Conservation (phyloP, 1,139 yeast genomes). For the Saccharomyces hybrid region DNA sequence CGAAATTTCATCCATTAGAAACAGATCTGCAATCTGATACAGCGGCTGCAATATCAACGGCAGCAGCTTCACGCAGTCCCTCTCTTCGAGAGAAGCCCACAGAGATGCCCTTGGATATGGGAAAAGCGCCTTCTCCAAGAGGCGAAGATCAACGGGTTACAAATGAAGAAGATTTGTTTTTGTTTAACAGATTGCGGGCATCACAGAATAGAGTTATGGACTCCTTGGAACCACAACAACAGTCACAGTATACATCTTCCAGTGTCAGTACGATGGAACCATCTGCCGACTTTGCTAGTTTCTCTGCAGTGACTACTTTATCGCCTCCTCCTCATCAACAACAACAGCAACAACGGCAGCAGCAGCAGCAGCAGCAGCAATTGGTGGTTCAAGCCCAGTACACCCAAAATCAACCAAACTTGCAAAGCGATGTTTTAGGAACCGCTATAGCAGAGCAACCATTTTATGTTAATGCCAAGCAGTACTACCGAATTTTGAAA, state of each 20-base stretch:
- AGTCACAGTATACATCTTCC: background rate
- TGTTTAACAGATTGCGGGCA: background rate
- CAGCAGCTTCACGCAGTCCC: background rate
- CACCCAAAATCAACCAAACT: background rate
- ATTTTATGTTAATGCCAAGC: conserved; percentile 95
- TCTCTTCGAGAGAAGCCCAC: background rate
- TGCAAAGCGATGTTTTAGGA: background rate
- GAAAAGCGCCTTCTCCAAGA: background rate
- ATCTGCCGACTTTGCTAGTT: background rate
- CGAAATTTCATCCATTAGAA: background rate
- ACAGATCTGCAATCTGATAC: background rate
- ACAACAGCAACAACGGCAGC: background rate
- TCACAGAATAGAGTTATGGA: background rate
- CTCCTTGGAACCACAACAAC: background rate
- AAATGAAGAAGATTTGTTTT: background rate
- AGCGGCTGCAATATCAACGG: background rate
- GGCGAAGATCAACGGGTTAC: background rate
- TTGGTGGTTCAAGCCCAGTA: background rate
- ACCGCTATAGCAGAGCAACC: conserved; percentile 59
- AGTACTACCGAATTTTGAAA: conserved; percentile 88
- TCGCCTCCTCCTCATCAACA: background rate
- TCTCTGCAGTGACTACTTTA: background rate
- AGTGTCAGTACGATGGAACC: background rate
- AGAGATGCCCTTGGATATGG: background rate
- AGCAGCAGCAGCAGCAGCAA: background rate